Percentiles rank a stretch among this genome's conserved stretches.
These are phyloP conservation scores for Neospermospora avenae DNA, from an alignment of 2,329 filamentous ascomycete species.

Conservation along the genomic window DNA sequence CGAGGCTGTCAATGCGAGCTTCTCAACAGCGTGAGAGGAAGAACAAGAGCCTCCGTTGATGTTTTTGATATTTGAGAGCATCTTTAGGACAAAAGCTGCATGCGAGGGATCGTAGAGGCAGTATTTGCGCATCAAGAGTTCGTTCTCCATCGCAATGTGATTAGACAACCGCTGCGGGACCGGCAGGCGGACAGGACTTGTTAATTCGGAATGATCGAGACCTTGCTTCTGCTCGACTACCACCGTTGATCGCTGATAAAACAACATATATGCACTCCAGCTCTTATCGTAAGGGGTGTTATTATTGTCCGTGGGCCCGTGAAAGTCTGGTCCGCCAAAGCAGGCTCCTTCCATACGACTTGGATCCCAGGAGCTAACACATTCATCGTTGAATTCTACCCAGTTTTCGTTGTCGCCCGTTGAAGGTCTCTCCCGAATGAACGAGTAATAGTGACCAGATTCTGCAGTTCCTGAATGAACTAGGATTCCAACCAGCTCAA, in stretches of 20 bases:
- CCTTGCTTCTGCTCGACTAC: conserved; percentile 52
- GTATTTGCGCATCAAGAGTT: conserved; percentile 69
- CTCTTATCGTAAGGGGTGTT: conserved; percentile 59
- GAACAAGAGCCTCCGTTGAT: conserved; percentile 49
- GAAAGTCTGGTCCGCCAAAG: conserved; percentile 69
- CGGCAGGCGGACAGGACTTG: conserved; percentile 44
- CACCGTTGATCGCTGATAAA: conserved; percentile 79
- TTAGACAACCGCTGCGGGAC: conserved; percentile 47
- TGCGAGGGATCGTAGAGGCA: conserved; percentile 76
- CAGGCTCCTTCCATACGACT: conserved; percentile 70
- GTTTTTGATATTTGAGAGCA: conserved; percentile 56
- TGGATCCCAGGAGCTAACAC: conserved; percentile 73
- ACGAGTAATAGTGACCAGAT: conserved; percentile 96
- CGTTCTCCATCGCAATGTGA: conserved; percentile 71
- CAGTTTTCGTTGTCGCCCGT: conserved; percentile 52
- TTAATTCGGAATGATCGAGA: conserved; percentile 38
- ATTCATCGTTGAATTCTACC: conserved; percentile 95
- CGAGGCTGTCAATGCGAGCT: conserved; percentile 51
- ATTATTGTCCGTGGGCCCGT: conserved; percentile 44
- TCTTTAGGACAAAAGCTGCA: conserved; percentile 59
- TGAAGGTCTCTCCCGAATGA: conserved; percentile 75
- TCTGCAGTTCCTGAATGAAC: conserved; percentile 92
- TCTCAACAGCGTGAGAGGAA: conserved; percentile 45
- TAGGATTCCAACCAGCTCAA: conserved; percentile 91
- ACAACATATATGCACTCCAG: conserved; percentile 95